phyloP scores from a whole-genome alignment of 805 yeast species.

The Myxozyma udenii region DNA sequence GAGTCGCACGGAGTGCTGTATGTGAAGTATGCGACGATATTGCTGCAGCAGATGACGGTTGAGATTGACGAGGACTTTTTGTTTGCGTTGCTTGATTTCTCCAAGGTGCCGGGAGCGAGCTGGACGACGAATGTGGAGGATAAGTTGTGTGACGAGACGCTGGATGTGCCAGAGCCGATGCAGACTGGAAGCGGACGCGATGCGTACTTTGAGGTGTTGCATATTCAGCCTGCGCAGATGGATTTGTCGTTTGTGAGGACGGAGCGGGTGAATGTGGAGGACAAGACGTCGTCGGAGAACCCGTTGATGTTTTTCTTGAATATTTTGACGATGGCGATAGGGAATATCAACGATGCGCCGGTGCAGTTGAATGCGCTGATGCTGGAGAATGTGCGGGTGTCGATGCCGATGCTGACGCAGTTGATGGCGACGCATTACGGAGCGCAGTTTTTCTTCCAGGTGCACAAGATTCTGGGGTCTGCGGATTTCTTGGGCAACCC shows the following conservation, averaged over 20 bases:
- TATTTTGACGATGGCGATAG: conserved; percentile 91
- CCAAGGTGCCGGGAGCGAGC: conserved; percentile 77
- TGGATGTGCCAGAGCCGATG: conserved; percentile 70
- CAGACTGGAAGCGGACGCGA: conserved; percentile 58
- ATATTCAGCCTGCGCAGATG: conserved; percentile 84
- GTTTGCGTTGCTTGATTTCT: conserved; percentile 74
- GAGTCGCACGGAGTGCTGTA: conserved; percentile 85
- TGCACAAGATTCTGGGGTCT: conserved; percentile 89
- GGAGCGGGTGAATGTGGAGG: conserved; percentile 68
- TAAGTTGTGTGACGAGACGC: conserved; percentile 57
- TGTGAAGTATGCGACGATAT: conserved; percentile 84
- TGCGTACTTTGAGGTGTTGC: conserved; percentile 86
- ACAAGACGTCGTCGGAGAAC: conserved; percentile 57
- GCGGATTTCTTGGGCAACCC: conserved; percentile 97
- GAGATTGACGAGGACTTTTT: conserved; percentile 94
- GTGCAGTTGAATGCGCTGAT: conserved; percentile 81
- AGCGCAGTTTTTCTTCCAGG: conserved; percentile 85
- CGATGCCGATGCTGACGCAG: conserved; percentile 66
- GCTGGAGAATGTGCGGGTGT: conserved; percentile 85
- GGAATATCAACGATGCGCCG: conserved; percentile 96
- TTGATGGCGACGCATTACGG: conserved; percentile 81
- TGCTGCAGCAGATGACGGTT: conserved; percentile 85
- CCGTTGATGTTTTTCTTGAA: conserved; percentile 69
- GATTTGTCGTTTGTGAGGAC: conserved; percentile 89
- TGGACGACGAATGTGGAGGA: conserved; percentile 54